Base-by-base conservation (phyloP, 768 basidiomycete genomes). In the Mycena crocata region DNA sequence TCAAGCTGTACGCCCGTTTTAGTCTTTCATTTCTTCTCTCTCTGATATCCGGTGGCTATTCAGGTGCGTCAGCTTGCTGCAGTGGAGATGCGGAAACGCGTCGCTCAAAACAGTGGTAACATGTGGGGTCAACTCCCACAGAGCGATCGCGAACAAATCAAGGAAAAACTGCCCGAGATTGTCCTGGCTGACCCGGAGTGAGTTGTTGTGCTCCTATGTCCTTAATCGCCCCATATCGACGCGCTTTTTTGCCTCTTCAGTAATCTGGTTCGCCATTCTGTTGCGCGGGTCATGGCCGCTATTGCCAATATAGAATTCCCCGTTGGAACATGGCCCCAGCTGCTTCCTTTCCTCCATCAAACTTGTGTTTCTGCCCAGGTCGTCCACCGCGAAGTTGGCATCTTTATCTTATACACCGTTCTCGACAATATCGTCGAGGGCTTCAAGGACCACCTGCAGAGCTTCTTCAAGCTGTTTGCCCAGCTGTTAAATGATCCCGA, bases 11-110 rank as follows among this genome's bases (percentile, higher is more conserved):
- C 78, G 95, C 86, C 48, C 61, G 51, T 62, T 57, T 67, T 34
- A 59, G 21, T 51, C 14, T 28, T 46, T 19, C 15, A 30, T 42
- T 5, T 63, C 26, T 24, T 66, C 62, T 50, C 65, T 64, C 56
- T 68, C 52, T 57, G 35, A 52, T 52, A 45, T 44, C 58, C n/a
- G 23, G 35, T 62, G 26, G 34, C 24, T 51, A 51, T 30, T 56
- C 75, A 99, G 96, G 90, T 98, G 68, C 93, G 96, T 67, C 98
- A 99, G 89, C 87, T 99, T 24, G 94, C 96, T 51, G 96, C 96
- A 10, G 96, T 98, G 60, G 98, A 99, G 81, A 85, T 98, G 77
- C 88, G 97, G 72, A 99, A 99, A 85, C 93, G 97, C 63, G 88
- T 98, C 66, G 78, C 85, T 30, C 87, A 89, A 76, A 91, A 91